Base-by-base conservation (phyloP, 1,284 basidiomycete species). In the Apiotrichum gracile region DNA sequence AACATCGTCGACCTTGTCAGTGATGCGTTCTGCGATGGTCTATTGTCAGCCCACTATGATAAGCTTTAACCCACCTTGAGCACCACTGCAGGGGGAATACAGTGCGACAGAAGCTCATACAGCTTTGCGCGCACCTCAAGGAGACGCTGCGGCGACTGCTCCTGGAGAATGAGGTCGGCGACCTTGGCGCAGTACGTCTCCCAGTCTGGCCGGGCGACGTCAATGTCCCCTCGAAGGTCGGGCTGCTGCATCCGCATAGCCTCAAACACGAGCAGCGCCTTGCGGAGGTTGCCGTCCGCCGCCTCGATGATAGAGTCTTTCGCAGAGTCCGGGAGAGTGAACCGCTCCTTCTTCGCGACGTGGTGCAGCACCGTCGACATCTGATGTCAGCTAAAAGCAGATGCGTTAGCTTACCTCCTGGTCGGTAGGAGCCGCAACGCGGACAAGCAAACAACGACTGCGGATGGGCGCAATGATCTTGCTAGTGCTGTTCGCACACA, bases 381-480 rank as follows among this genome's bases (percentile, higher is more conserved):
- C 88, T 93, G 64, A 0, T 14, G 42, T 57, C 25, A 59, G 54
- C 50, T 10, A 19, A 21, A 17, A 22, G 2, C 12, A 9, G 9
- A 31, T 6, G 8, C 7, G 33, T n/a, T 52, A 13, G 64, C 80
- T 39, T 54, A 89, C 89, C 79, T 97, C 89, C 27, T 83, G 81
- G 45, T 80, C 73, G 47, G 73, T 84, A 0, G 94, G 94, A 16
- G 94, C 92, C 0, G 92, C 89, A 9, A 99, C 92, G 43, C 94
- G 83, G 64, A 98, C 82, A 34, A 99, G 81, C 41, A 99, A 79
- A 77, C 96, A 98, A 50, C 94, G 84, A 78, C 87, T 91, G 70
- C 91, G 86, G 70, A 99, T 99, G 3, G 94, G 96, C 1, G 92
- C 92, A 68, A 99, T 98, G 58, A 99, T 87, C 64, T 88, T 88